Evolutionary conservation across 768 basidiomycete genomes (phyloP).

Genomic region (Xerocomellus dryophilus): DNA sequence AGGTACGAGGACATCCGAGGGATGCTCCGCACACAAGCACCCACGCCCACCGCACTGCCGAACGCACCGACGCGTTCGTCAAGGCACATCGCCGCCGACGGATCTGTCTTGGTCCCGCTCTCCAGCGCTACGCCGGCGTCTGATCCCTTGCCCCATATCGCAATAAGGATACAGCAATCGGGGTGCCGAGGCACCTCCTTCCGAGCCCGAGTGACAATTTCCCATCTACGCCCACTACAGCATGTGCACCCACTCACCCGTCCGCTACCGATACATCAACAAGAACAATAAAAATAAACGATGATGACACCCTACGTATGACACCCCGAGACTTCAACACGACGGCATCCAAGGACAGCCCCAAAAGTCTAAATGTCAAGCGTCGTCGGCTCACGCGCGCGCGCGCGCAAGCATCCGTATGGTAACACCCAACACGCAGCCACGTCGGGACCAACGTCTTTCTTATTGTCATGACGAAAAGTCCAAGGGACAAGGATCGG

Average conservation of each 20-base stretch:
- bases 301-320: background rate
- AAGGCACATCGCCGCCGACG: slow-evolving; percentile 11
- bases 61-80: background rate
- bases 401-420: background rate
- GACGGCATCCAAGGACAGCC: background rate
- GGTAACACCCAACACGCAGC: slow-evolving; percentile 5
- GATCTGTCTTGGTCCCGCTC: background rate
- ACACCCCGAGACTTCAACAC: slow-evolving; percentile 9
- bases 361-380: slow-evolving; percentile 15
- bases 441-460: background rate
- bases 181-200: background rate
- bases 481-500: background rate
- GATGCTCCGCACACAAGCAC: background rate
- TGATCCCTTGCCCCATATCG: background rate
- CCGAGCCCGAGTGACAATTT: background rate
- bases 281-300: background rate
- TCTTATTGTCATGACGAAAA: background rate
- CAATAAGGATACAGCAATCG: background rate
- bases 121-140: background rate
- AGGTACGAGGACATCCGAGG: slow-evolving; percentile 3
- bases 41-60: background rate
- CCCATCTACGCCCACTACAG: background rate
- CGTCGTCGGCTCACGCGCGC: background rate
- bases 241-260: slow-evolving; percentile 24
- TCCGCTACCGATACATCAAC: slow-evolving; percentile 16